These are phyloP conservation scores for Eimeria praecox DNA, from an alignment of 169 alveolate genomes.

Conservation along the genomic window DNA sequence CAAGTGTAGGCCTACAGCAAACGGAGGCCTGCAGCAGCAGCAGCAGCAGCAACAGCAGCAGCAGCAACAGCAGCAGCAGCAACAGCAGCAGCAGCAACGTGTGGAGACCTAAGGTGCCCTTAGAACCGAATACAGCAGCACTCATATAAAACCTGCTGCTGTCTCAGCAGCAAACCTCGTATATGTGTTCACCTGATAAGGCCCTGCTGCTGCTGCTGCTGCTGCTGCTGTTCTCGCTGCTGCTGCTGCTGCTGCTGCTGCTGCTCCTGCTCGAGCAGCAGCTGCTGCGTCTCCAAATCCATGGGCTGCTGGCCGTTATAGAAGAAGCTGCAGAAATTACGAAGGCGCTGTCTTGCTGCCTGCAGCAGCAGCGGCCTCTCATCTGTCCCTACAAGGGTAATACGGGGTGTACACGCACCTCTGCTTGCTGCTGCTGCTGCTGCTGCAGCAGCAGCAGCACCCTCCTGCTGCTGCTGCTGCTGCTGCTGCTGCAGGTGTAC, in stretches of 20 bases:
- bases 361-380: conserved; percentile 80
- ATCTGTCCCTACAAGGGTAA: conserved; percentile 75
- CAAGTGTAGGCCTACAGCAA: conserved; percentile 2
- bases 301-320: conserved; percentile 48
- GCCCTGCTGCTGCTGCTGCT: conserved; percentile 20
- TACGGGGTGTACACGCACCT: neutral
- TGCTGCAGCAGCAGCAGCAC: neutral
- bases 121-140: neutral
- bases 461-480: conserved; percentile 19
- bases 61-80: conserved; percentile 29
- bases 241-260: conserved; percentile 61
- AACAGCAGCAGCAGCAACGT: neutral
- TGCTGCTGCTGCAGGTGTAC: conserved; percentile 11
- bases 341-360: conserved; percentile 63
- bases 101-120: neutral
- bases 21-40: neutral
- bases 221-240: conserved; percentile 17
- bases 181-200: neutral
- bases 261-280: conserved; percentile 25
- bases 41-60: conserved; percentile 30
- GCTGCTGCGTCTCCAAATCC: conserved; percentile 61
- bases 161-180: neutral
- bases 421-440: conserved; percentile 18
- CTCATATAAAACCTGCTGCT: neutral
- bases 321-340: conserved; percentile 28